A percentile compares a stretch with the other conserved stretches of the same genome.
Conservation (phyloP, 2,329 filamentous ascomycete genomes). For the Aspergillus fructus region DNA sequence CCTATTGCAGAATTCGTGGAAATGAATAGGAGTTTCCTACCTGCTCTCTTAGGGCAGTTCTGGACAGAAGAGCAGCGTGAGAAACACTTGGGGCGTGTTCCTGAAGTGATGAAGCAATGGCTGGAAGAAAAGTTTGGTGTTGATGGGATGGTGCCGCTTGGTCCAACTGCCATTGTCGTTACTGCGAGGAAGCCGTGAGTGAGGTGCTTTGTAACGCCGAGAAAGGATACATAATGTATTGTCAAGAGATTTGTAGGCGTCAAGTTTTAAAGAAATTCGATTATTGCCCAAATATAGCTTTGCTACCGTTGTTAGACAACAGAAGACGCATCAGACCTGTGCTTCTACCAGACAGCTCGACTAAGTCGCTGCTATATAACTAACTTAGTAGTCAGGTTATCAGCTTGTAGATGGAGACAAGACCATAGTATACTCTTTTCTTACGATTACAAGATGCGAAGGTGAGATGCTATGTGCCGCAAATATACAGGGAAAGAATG, state of each 20-base stretch:
- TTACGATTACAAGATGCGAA: neutral
- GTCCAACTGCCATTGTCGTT: constrained; percentile 31
- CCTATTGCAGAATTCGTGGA: constrained; percentile 21
- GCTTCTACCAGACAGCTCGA: no score
- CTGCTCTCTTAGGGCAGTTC: constrained; percentile 22
- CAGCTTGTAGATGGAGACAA: no score
- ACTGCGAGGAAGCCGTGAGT: constrained; percentile 27
- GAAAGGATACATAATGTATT: neutral
- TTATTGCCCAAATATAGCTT: no score
- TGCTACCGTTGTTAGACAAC: no score
- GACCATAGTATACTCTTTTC: neutral
- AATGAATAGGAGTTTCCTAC: constrained; percentile 22
- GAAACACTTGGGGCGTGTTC: constrained; percentile 19
- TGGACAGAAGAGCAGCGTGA: constrained; percentile 32
- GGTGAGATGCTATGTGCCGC: neutral
- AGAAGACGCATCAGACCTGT: no score
- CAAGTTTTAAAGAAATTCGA: neutral
- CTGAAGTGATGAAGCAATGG: constrained; percentile 23
- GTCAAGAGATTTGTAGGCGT: neutral
- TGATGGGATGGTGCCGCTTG: constrained; percentile 22
- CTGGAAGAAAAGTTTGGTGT: constrained; percentile 25
- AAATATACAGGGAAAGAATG: neutral
- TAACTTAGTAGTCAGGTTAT: no score
- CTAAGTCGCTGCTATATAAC: no score
- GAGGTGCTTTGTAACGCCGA: neutral